Evolutionary conservation across 2,329 filamentous ascomycete genomes (phyloP).

Genomic region (Paracoccidioides lutzii): DNA sequence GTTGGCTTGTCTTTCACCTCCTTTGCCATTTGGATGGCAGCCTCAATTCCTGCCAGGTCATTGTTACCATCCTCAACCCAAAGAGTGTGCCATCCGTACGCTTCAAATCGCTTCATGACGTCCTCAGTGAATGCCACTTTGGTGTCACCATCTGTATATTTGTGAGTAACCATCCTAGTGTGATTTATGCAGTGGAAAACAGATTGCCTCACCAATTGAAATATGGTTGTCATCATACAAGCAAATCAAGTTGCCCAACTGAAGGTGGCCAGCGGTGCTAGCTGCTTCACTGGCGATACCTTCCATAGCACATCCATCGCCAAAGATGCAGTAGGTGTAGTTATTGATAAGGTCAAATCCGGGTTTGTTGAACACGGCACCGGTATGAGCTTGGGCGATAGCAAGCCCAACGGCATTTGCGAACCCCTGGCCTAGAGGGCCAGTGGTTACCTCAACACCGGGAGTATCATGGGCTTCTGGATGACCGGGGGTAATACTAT

Average conservation of each 20-base stretch:
- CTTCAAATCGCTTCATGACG: slow-evolving; percentile 83
- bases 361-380: slow-evolving; percentile 90
- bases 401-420: slow-evolving; percentile 95
- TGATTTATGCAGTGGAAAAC: slow-evolving; percentile 31
- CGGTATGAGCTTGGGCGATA: slow-evolving; percentile 87
- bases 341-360: slow-evolving; percentile 85
- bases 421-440: slow-evolving; percentile 94
- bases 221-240: slow-evolving; percentile 99
- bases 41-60: slow-evolving; percentile 78
- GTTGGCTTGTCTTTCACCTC: slow-evolving; percentile 91
- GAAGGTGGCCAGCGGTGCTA: slow-evolving; percentile 85
- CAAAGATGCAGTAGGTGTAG: slow-evolving; percentile 94
- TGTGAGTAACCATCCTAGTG: slow-evolving; percentile 5
- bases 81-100: slow-evolving; percentile 91
- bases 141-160: slow-evolving; percentile 67
- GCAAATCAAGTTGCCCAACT: slow-evolving; percentile 93
- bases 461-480: slow-evolving; percentile 94
- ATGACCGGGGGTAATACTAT: slow-evolving; percentile 85
- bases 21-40: slow-evolving; percentile 72
- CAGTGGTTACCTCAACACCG: slow-evolving; percentile 94
- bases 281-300: slow-evolving; percentile 88
- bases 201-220: slow-evolving; percentile 48
- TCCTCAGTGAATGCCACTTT: slow-evolving; percentile 96
- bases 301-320: slow-evolving; percentile 98
- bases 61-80: slow-evolving; percentile 77